phyloP scores from a whole-genome alignment of 495 filamentous ascomycete genomes.

The Trichocladium uniseriatum region DNA sequence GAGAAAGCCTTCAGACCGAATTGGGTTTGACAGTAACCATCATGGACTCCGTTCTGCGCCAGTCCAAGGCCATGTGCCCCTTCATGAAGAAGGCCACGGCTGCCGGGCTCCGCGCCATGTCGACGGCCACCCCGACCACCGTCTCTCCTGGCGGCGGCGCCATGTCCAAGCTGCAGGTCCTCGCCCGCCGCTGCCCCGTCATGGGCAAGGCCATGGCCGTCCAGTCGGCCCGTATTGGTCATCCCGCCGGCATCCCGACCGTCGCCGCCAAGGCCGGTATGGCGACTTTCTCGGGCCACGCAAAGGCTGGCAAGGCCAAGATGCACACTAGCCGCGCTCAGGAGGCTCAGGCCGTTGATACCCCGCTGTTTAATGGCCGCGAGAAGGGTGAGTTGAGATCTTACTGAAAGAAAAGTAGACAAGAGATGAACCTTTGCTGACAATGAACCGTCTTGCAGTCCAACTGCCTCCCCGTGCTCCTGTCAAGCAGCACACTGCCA shows the following conservation, averaged over 20 bases:
- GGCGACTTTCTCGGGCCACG: conserved; percentile 36
- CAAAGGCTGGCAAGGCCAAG: conserved; percentile 51
- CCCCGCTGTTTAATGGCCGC: conserved; percentile 42
- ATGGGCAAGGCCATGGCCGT: conserved; percentile 96
- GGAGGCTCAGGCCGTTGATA: conserved; percentile 62
- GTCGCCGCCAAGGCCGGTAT: conserved; percentile 33
- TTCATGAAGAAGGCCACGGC: conserved; percentile 93
- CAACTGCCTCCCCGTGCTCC: conserved; percentile 31
- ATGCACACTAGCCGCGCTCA: conserved; percentile 70
- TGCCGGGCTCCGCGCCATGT: conserved; percentile 77
- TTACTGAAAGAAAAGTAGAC: background rate
- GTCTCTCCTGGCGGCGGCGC: conserved; percentile 72
- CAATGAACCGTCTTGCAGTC: conserved; percentile 20
- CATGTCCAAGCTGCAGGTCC: conserved; percentile 93
- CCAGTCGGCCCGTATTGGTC: conserved; percentile 53
- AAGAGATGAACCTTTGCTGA: conserved; percentile 12
- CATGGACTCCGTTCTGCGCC: conserved; percentile 92
- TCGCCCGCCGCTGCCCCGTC: conserved; percentile 90
- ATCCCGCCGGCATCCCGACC: conserved; percentile 16
- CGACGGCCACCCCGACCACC: conserved; percentile 63
- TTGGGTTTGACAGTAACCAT: conserved; percentile 4
- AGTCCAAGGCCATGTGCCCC: conserved; percentile 90
- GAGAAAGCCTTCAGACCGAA: background rate
- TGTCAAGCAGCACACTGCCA: conserved; percentile 25
- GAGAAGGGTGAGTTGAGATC: conserved; percentile 44